These are phyloP conservation scores for Planoprotostelium fungivorum DNA, from an alignment of 78 protist species.

Conservation along the genomic window DNA sequence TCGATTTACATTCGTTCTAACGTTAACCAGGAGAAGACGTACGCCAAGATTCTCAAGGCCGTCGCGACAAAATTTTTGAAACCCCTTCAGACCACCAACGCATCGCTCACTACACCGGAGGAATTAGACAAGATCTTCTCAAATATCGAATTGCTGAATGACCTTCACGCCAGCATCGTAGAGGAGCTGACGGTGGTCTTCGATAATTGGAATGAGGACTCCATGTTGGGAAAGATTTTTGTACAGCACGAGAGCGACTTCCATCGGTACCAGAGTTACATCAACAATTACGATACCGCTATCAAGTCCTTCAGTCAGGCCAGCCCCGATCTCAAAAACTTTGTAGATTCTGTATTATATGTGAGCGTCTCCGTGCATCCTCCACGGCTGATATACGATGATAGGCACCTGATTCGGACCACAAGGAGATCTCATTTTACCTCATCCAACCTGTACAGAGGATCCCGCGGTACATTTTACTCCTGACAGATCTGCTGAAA, in stretches of 20 bases:
- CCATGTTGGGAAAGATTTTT: not conserved
- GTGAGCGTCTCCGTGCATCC: too few relatives aligned
- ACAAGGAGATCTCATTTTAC: not conserved
- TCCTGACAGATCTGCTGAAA: slow-evolving; percentile 25
- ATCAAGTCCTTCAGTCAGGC: not conserved
- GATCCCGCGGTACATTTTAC: slow-evolving; percentile 46
- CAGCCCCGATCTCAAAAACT: not conserved
- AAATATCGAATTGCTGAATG: not conserved
- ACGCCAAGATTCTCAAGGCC: not conserved
- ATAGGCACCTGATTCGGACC: not conserved
- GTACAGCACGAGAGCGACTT: not conserved
- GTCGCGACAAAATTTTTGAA: too few relatives aligned
- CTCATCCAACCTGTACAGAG: slow-evolving; percentile 36
- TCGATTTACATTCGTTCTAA: not conserved
- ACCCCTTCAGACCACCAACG: not conserved
- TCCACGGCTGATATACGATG: not conserved
- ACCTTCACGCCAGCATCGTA: not conserved
- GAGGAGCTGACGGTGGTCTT: not conserved
- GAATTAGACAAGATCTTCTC: not conserved
- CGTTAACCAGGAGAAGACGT: not conserved
- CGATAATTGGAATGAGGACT: not conserved
- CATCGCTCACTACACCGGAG: not conserved
- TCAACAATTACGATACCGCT: not conserved
- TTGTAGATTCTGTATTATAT: too few relatives aligned
- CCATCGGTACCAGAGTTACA: not conserved